Evolutionary conservation across 176 grass and related monocot genomes (phyloP).

Genomic region (Phoenix roebelenii): DNA sequence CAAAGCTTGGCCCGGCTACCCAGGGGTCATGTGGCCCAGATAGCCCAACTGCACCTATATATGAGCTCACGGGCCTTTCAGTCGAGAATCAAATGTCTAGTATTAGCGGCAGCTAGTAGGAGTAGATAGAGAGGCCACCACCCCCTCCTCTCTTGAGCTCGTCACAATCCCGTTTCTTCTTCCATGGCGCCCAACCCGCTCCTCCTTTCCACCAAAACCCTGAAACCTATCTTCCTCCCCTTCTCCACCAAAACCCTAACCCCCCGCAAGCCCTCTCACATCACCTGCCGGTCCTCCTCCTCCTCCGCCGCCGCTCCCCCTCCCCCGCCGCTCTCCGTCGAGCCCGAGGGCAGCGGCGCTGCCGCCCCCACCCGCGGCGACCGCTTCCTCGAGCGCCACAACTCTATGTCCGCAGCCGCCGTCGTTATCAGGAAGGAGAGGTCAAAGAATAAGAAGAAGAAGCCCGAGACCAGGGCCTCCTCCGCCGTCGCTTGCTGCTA

Average conservation of each 20-base stretch:
- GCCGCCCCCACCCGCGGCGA: conserved; percentile 49
- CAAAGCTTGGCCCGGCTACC: too few species aligned
- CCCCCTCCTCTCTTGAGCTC: too few species aligned
- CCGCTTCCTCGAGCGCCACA: conserved; percentile 51
- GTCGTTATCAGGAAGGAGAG: conserved; percentile 20
- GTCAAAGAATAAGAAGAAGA: conserved; percentile 41
- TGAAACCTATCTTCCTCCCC: conserved; percentile 2
- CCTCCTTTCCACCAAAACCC: conserved; percentile 29
- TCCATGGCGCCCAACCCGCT: conserved; percentile 33
- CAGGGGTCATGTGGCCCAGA: too few species aligned
- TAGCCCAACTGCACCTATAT: too few species aligned
- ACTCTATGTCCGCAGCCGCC: conserved; percentile 29
- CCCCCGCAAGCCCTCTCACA: conserved; percentile 2
- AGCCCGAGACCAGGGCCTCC: conserved; percentile 20
- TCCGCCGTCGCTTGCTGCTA: conserved; percentile 60
- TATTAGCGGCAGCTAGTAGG: too few species aligned
- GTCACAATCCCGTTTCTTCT: not conserved
- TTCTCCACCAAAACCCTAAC: conserved; percentile 23
- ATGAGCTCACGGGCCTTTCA: too few species aligned
- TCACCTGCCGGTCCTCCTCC: not conserved
- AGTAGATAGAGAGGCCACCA: too few species aligned
- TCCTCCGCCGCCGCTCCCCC: not conserved
- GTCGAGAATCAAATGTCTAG: too few species aligned
- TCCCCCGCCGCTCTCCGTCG: conserved; percentile 7
- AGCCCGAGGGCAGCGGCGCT: conserved; percentile 31